Conservation (phyloP, 345 rosid species). For the Lumnitzera racemosa region DNA sequence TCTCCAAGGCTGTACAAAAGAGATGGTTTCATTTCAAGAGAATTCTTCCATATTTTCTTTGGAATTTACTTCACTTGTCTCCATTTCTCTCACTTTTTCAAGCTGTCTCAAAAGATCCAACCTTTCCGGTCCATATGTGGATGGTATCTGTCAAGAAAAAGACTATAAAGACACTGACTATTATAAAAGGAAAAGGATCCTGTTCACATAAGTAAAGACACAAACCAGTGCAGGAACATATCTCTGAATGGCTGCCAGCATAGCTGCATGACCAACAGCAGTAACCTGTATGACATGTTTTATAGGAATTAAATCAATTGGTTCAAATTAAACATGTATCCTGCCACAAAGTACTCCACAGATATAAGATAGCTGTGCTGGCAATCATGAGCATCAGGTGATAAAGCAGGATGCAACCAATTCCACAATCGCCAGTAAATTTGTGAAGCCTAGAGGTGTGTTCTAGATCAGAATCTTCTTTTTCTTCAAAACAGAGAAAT, state of each 20-base stretch:
- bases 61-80: slow-evolving; percentile 41
- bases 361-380: no score
- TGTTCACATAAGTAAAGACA: slow-evolving; percentile 11
- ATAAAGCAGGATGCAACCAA: no score
- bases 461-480: no score
- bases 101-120: slow-evolving; percentile 85
- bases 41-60: slow-evolving; percentile 38
- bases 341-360: no score
- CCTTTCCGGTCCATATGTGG: slow-evolving; percentile 90
- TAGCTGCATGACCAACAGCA: slow-evolving; percentile 96
- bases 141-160: slow-evolving; percentile 65
- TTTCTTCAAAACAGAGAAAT: no score
- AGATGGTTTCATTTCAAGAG: slow-evolving; percentile 26
- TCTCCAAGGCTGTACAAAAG: slow-evolving; percentile 14
- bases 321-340: no score
- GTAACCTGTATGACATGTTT: slow-evolving; percentile 51
- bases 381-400: no score
- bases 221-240: slow-evolving; percentile 75
- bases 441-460: no score
- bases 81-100: slow-evolving; percentile 73
- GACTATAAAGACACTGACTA: not conserved
- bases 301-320: not conserved
- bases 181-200: slow-evolving; percentile 2
- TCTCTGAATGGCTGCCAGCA: slow-evolving; percentile 94
- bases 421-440: no score